A percentile compares a stretch with the other conserved stretches of the same genome.
These are phyloP conservation scores for Pleurotus cornucopiae DNA, from an alignment of 768 basidiomycete genomes.

Conservation along the genomic window DNA sequence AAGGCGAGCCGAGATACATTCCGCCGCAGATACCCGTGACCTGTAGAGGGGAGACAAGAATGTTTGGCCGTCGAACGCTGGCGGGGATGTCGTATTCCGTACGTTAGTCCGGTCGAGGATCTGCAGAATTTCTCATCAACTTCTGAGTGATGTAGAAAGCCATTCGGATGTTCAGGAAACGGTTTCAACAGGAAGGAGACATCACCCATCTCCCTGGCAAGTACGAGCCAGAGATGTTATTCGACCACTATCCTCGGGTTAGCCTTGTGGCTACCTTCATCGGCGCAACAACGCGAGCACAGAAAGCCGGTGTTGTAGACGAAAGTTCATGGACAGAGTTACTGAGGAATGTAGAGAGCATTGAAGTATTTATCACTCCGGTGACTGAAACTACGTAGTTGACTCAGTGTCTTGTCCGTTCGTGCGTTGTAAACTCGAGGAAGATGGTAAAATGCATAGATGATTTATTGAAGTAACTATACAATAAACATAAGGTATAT, in stretches of 20 bases:
- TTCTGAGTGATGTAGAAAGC: background rate
- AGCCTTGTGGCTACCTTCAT: conserved; percentile 2
- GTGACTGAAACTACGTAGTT: background rate
- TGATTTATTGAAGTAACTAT: too few species aligned
- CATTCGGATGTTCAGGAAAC: conserved; percentile 1
- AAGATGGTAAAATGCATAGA: too few species aligned
- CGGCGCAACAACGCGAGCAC: background rate
- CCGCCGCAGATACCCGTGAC: conserved; percentile 6
- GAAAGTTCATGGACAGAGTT: conserved; percentile 5
- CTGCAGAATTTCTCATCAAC: background rate
- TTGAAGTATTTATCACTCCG: conserved; percentile 1
- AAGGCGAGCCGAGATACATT: conserved; percentile 1
- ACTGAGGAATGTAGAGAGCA: conserved; percentile 1
- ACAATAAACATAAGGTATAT: background rate
- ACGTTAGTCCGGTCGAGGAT: background rate
- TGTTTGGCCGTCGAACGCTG: background rate
- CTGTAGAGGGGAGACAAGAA: conserved; percentile 5
- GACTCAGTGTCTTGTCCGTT: too few species aligned
- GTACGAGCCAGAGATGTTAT: conserved; percentile 5
- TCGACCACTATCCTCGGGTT: conserved; percentile 1
- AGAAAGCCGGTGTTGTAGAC: background rate
- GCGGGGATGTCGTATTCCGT: conserved; percentile 2
- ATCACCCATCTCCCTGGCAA: conserved; percentile 1
- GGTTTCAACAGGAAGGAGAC: conserved; percentile 5
- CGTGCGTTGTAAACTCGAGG: too few species aligned